Conservation (phyloP, 331 rosid genomes). For the Spiraea crenata region DNA sequence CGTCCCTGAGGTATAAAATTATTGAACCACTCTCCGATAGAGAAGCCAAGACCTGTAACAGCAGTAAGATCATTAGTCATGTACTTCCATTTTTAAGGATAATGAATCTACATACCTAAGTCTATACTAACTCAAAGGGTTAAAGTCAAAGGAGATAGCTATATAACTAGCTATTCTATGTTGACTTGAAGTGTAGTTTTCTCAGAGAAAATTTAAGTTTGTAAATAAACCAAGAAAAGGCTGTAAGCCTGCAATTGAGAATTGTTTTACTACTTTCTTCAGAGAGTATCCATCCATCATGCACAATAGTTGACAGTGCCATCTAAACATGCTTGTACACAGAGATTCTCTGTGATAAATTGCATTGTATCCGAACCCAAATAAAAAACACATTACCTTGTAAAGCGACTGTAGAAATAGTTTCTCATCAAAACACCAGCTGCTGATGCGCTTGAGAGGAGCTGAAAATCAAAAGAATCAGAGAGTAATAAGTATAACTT, state of each 20-base stretch:
- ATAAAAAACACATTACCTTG: slow-evolving; percentile 53
- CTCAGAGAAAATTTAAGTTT: too few species aligned
- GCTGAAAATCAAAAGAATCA: slow-evolving; percentile 41
- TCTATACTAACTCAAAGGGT: neutral
- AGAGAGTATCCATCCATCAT: neutral
- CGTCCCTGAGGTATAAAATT: slow-evolving; percentile 80
- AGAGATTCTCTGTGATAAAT: slow-evolving; percentile 15
- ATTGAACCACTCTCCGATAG: slow-evolving; percentile 67
- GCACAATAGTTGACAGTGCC: neutral
- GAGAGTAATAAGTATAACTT: neutral
- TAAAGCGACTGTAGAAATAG: slow-evolving; percentile 76
- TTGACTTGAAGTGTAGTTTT: too few species aligned
- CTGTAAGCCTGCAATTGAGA: slow-evolving; percentile 15
- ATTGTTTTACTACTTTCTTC: neutral
- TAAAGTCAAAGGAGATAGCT: neutral
- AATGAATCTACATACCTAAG: slow-evolving; percentile 8
- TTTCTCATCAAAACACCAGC: slow-evolving; percentile 84
- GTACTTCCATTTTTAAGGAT: neutral
- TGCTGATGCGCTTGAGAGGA: slow-evolving; percentile 51
- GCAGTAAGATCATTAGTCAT: slow-evolving; percentile 15
- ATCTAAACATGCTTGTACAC: neutral
- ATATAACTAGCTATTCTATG: too few species aligned
- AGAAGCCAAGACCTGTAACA: slow-evolving; percentile 67
- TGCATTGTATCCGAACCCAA: slow-evolving; percentile 52
- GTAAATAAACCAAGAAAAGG: neutral